These are phyloP conservation scores for Pseudogymnoascus sp. DNA, from an alignment of 2,329 filamentous ascomycete genomes.

Conservation along the genomic window DNA sequence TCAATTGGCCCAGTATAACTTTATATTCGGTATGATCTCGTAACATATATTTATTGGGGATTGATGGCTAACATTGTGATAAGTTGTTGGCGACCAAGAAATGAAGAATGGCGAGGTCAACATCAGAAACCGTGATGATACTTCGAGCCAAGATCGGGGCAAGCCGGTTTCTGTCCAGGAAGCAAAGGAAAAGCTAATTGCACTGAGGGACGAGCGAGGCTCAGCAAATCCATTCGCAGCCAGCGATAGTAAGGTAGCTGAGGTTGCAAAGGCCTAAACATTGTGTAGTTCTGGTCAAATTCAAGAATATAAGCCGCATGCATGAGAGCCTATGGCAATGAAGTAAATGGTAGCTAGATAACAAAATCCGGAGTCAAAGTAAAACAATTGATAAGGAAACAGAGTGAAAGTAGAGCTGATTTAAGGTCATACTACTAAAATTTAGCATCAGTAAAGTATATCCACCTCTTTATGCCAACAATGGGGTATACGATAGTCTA, in stretches of 20 bases:
- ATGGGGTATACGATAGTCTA: not conserved
- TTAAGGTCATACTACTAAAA: not conserved
- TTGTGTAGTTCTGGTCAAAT: not conserved
- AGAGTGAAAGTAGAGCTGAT: not conserved
- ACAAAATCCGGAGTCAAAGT: not conserved
- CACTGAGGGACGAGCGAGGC: slow-evolving; percentile 40
- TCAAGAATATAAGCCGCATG: not conserved
- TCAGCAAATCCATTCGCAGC: slow-evolving; percentile 31
- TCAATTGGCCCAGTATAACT: slow-evolving; percentile 76
- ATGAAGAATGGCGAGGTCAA: slow-evolving; percentile 52
- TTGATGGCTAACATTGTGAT: not conserved
- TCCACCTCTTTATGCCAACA: slow-evolving; percentile 1
- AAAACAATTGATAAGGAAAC: not conserved
- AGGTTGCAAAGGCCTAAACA: not conserved
- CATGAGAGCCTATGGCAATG: not conserved
- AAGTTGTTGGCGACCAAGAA: slow-evolving; percentile 56
- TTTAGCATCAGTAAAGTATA: slow-evolving; percentile 2
- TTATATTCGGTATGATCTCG: slow-evolving; percentile 56
- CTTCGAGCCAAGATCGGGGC: slow-evolving; percentile 51
- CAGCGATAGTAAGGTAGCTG: not conserved
- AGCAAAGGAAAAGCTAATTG: slow-evolving; percentile 46
- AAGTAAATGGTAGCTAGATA: not conserved
- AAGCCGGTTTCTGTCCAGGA: slow-evolving; percentile 50
- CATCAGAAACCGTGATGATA: slow-evolving; percentile 56
- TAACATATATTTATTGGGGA: not conserved